Evolutionary conservation across 1,284 basidiomycete species (phyloP), one percentile per base, ranked within the genome.

Genomic region (Cryptococcus sp.): DNA sequence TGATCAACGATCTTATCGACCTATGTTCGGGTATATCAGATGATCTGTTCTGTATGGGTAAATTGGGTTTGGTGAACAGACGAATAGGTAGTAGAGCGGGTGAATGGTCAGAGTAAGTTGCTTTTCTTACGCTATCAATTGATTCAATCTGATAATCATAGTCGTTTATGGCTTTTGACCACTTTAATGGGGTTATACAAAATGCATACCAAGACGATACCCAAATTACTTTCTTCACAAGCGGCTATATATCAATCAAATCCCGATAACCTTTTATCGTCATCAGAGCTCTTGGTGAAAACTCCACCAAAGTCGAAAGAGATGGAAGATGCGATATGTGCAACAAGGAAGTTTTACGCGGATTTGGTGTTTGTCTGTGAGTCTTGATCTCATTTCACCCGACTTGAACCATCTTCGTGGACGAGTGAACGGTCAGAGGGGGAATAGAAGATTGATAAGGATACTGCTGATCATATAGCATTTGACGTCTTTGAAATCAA

Each of bases 311-410:
- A 54, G 15, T 41, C 35, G 31, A 60, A 56, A 49, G 58, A 64
- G 47, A 30, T 58, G 33, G 44, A 42, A 11, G 70, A 72, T 14
- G 64, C 65, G 37, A 53, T 64, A 47, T 70, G 68, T 67, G 64
- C 65, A n/a, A 61, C 58, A 32, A 51, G 65, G 43, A 75, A 75
- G 56, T 63, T 69, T 30, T 42, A 71, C 32, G 65, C 68, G 42
- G 73, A 75, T 59, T 61, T 75, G 30, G 49, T 65, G 31, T 75
- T 75, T 58, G 70, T 72, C 42, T 71, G 73, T 75, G 57, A 62
- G 73, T 73, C 4, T 4, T n/a, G 4, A 47, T 5, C 33, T 8
- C 11, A 41, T 15, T 41, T 4, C 13, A 14, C 11, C 43, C 10
- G 6, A 23, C 23, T 23, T 23, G 23, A 23, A 23, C 23, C 23